A percentile compares a stretch with the other conserved stretches of the same genome.
These are phyloP conservation scores for Multifurca ochricompacta DNA, from an alignment of 768 basidiomycete genomes.

Conservation along the genomic window DNA sequence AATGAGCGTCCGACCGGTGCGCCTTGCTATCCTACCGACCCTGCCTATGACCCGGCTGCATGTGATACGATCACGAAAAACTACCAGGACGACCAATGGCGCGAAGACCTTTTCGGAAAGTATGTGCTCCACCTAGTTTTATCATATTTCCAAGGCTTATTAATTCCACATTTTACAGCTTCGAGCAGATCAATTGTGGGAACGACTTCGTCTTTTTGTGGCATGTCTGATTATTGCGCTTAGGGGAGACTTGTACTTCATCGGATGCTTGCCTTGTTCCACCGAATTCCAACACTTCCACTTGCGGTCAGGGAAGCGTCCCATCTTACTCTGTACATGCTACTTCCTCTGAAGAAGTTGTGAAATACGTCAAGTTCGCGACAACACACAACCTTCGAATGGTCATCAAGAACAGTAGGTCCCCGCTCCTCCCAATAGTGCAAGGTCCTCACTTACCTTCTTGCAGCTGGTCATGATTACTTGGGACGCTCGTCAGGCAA, in stretches of 20 bases:
- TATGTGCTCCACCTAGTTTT: neutral
- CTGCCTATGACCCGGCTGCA: neutral
- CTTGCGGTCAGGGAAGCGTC: conserved; percentile 30
- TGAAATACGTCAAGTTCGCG: conserved; percentile 18
- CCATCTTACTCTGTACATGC: conserved; percentile 28
- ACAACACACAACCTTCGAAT: neutral
- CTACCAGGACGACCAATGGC: neutral
- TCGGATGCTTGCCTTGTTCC: neutral
- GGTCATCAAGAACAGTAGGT: neutral
- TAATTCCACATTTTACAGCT: too few relatives aligned
- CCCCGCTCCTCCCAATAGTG: neutral
- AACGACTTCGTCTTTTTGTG: neutral
- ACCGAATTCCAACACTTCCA: conserved; percentile 14
- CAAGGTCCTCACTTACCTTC: too few relatives aligned
- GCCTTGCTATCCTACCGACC: neutral
- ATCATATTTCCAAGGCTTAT: neutral
- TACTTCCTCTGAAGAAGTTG: conserved; percentile 27
- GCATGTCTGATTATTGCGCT: neutral
- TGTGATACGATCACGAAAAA: neutral
- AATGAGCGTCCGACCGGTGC: neutral
- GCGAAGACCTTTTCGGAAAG: neutral
- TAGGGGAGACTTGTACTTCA: conserved; percentile 2
- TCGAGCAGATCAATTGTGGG: neutral
- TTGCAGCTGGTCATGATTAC: conserved; percentile 6
- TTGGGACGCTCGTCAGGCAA: neutral